A percentile compares a stretch with the other conserved stretches of the same genome.
Conservation (phyloP, 768 basidiomycete genomes). For the Mycena leptocephala region DNA sequence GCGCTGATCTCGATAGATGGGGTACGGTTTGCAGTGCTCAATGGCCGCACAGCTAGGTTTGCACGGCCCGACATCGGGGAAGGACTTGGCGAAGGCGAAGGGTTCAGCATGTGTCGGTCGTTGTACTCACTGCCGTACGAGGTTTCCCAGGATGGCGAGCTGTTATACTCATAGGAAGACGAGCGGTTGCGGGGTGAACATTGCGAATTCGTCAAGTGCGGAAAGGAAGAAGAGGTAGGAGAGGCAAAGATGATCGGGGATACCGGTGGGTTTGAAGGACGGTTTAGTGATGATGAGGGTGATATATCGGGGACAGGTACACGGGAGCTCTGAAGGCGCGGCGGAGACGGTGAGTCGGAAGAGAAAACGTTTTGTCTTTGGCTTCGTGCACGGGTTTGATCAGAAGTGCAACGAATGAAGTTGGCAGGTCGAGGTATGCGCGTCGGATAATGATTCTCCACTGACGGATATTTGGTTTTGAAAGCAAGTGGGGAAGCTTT, state of each 20-base stretch:
- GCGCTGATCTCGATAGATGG: conserved; percentile 43
- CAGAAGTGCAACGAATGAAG: not conserved
- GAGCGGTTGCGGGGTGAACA: conserved; percentile 32
- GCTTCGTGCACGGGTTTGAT: conserved; percentile 5
- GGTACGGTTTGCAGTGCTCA: conserved; percentile 25
- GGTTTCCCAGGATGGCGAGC: conserved; percentile 47
- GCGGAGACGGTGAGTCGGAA: conserved; percentile 34
- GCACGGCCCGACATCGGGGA: conserved; percentile 25
- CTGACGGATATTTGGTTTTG: conserved; percentile 24
- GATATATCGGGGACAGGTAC: conserved; percentile 7
- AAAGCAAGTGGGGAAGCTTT: conserved; percentile 27
- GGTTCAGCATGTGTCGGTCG: conserved; percentile 33
- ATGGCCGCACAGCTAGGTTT: conserved; percentile 17
- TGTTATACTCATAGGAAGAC: conserved; percentile 38
- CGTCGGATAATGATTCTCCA: conserved; percentile 24
- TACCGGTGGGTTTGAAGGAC: conserved; percentile 20
- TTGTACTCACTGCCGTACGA: conserved; percentile 42
- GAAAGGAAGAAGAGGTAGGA: conserved; percentile 43
- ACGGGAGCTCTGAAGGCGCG: conserved; percentile 4
- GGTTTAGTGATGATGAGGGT: conserved; percentile 13
- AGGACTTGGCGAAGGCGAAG: conserved; percentile 28
- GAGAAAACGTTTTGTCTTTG: conserved; percentile 14
- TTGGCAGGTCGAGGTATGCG: conserved; percentile 38
- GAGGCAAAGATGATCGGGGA: conserved; percentile 47
- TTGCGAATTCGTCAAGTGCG: conserved; percentile 27